Percentiles rank a stretch among this genome's conserved stretches.
These are phyloP conservation scores for Theobroma cacao DNA, from an alignment of 345 rosid genomes.

Conservation along the genomic window DNA sequence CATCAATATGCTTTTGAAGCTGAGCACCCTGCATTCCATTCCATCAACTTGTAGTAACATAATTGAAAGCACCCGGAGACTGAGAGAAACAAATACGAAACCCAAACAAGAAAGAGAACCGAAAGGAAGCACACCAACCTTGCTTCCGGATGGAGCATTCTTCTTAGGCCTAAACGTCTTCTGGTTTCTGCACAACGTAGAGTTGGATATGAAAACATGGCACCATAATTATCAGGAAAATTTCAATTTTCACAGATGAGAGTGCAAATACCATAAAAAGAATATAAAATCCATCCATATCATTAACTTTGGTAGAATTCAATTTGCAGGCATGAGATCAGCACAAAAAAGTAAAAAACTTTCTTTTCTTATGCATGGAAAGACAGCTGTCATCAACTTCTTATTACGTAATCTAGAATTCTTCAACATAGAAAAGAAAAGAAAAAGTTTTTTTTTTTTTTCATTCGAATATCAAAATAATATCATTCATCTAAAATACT, in stretches of 20 bases:
- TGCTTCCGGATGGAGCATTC: constrained; percentile 66
- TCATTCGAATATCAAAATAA: neutral
- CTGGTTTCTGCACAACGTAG: constrained; percentile 47
- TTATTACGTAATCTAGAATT: neutral
- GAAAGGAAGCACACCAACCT: constrained; percentile 33
- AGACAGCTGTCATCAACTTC: neutral
- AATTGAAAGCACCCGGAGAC: neutral
- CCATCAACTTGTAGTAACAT: neutral
- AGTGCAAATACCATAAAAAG: neutral
- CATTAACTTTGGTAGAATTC: neutral
- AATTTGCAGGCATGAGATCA: neutral
- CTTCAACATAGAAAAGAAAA: neutral
- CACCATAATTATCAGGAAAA: neutral
- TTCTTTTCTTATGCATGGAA: neutral
- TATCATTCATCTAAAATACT: neutral
- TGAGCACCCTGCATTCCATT: constrained; percentile 56
- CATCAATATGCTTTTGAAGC: constrained; percentile 61
- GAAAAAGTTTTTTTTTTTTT: neutral
- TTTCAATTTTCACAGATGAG: neutral
- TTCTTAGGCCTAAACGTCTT: constrained; percentile 69
- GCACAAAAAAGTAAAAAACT: neutral
- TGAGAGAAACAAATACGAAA: neutral
- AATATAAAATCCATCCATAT: neutral
- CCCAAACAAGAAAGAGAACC: neutral
- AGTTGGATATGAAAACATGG: neutral